These are phyloP conservation scores for Angomonas desouzai DNA, from an alignment of 208 protist genomes.

Conservation along the genomic window DNA sequence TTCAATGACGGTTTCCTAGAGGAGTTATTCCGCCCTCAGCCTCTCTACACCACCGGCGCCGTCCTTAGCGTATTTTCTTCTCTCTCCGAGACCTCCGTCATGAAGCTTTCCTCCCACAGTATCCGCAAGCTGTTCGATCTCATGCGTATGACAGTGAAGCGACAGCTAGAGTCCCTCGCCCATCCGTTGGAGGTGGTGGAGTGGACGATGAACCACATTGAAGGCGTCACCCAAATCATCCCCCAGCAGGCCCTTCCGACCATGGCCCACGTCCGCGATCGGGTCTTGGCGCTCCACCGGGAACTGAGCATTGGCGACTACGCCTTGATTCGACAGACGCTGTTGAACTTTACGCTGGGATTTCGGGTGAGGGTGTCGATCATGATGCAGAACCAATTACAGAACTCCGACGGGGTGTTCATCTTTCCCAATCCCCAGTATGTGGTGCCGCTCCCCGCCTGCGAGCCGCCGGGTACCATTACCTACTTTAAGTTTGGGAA, in stretches of 20 bases:
- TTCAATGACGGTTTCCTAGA: slow-evolving; percentile 71
- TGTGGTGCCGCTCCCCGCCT: slow-evolving; percentile 38
- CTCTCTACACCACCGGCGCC: slow-evolving; percentile 55
- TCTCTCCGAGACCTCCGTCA: slow-evolving; percentile 79
- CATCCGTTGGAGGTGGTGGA: slow-evolving; percentile 85
- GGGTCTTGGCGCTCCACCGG: slow-evolving; percentile 23
- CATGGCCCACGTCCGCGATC: slow-evolving; percentile 20
- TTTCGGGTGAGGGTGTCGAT: slow-evolving; percentile 82
- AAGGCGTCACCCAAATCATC: slow-evolving; percentile 44
- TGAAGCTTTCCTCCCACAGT: slow-evolving; percentile 76
- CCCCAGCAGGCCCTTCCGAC: slow-evolving; percentile 11
- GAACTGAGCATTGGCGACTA: slow-evolving; percentile 40
- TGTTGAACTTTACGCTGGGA: slow-evolving; percentile 70
- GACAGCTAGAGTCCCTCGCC: slow-evolving; percentile 68
- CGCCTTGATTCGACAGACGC: slow-evolving; percentile 47
- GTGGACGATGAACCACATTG: slow-evolving; percentile 86
- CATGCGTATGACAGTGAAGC: slow-evolving; percentile 92
- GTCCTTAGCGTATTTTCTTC: slow-evolving; percentile 74
- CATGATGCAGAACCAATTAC: slow-evolving; percentile 72
- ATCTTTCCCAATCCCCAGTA: slow-evolving; percentile 27
- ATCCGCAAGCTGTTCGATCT: slow-evolving; percentile 93
- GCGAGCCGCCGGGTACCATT: slow-evolving; percentile 56
- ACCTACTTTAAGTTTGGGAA: slow-evolving; percentile 22
- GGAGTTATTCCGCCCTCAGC: slow-evolving; percentile 84
- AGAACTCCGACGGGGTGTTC: slow-evolving; percentile 68